Evolutionary conservation across 768 basidiomycete genomes (phyloP), one percentile per base, ranked within the genome.

Genomic region (Sistotremastrum niveocremeum): DNA sequence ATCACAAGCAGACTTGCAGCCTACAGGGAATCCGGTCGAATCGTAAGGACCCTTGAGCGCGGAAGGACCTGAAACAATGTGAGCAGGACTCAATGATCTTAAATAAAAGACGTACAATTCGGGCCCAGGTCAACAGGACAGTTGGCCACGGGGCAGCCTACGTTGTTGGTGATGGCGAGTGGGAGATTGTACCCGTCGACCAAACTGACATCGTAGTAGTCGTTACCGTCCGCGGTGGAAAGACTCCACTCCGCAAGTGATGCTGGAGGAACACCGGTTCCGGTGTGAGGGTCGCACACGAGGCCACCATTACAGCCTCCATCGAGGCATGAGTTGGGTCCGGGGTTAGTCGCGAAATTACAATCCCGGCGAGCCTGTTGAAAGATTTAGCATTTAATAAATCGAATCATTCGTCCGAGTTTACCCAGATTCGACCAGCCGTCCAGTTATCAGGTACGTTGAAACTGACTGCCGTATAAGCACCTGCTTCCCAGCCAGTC

Each of bases 241-340:
- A 83, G 60, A n/a, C 77, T 81, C 63, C 73, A 83, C 52, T 84
- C 80, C 1, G 81, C 82, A 35, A 84, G 62, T 4, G 73, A 71
- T 7, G 75, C 81, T 38, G 83, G 83, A 33, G 81, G 79, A n/a
- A 77, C 70, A 42, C 77, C 78, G 2, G 54, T 57, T 10, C 57
- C 57, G 3, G 47, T 50, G 10, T 38, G 20, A 4, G 44, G 36
- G 46, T 58, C 57, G 29, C 58, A 59, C 12, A 54, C 40, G 7
- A 59, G 41, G 35, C 59, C 59, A 5, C 58, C 56, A 31, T 52
- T 57, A 41, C 59, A 60, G 11, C 58, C 53, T 7, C 58, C 58
- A 4, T 49, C 50, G 9, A 55, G 42, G 39, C 58, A 59, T n/a
- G 56, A 36, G 5, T 20, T 51, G 5, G 56, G 47, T 3, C 53